phyloP scores from a whole-genome alignment of 306 rosid genomes.

The Vigna nakashimae region DNA sequence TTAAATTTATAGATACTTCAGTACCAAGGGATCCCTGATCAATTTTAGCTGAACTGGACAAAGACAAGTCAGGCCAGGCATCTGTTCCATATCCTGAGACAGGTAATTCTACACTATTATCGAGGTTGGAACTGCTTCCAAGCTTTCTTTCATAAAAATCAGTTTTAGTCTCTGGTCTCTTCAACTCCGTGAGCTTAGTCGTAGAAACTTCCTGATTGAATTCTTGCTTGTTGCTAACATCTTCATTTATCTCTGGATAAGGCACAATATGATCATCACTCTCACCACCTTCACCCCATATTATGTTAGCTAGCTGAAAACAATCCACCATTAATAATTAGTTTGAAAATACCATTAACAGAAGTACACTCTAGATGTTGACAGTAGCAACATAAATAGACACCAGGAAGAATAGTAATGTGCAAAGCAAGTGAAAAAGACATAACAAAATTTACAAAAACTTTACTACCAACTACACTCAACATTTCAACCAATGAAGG shows the following conservation, averaged over 20 bases:
- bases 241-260: slow-evolving; percentile 67
- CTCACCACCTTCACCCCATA: slow-evolving; percentile 87
- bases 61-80: slow-evolving; percentile 69
- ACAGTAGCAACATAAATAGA: slow-evolving; percentile 5
- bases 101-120: slow-evolving; percentile 51
- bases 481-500: slow-evolving; percentile 10
- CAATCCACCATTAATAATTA: slow-evolving; percentile 31
- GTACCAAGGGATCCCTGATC: slow-evolving; percentile 58
- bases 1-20: slow-evolving; percentile 52
- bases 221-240: slow-evolving; percentile 62
- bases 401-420: slow-evolving; percentile 16
- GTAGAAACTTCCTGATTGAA: slow-evolving; percentile 59
- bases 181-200: slow-evolving; percentile 58
- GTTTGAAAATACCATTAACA: slow-evolving; percentile 15
- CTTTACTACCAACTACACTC: background rate
- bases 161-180: slow-evolving; percentile 55
- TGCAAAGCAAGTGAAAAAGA: slow-evolving; percentile 10
- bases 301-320: slow-evolving; percentile 87
- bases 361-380: slow-evolving; percentile 12
- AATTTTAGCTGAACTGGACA: slow-evolving; percentile 55
- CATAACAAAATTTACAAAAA: slow-evolving; percentile 8
- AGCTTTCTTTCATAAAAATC: slow-evolving; percentile 55
- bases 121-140: slow-evolving; percentile 58
- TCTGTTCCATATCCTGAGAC: slow-evolving; percentile 56
- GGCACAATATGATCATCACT: slow-evolving; percentile 94